Conservation (phyloP, 352 stramenopile genomes). For the Globisporangium iwayamae region DNA sequence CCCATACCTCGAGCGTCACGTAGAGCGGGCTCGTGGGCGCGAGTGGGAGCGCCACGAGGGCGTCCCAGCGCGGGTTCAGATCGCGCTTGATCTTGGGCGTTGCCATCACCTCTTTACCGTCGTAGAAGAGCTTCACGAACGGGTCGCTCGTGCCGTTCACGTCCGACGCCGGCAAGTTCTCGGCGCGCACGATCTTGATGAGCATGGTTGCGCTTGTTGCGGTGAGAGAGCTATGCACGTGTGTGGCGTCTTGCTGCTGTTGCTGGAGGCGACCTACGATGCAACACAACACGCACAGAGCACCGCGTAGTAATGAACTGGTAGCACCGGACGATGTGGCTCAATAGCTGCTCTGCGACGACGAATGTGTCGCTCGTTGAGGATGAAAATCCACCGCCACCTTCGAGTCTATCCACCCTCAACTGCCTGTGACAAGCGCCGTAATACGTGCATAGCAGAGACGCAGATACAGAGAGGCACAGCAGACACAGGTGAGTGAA, state of each 20-base stretch:
- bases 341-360: no score
- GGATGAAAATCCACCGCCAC: no score
- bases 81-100: slow-evolving; percentile 72
- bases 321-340: no score
- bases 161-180: slow-evolving; percentile 64
- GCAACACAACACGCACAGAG: no score
- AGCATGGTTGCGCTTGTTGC: slow-evolving; percentile 8
- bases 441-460: no score
- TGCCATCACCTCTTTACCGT: slow-evolving; percentile 62
- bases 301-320: no score
- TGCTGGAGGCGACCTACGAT: background rate
- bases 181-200: slow-evolving; percentile 71
- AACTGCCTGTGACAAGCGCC: no score
- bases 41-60: slow-evolving; percentile 54
- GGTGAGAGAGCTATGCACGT: no score
- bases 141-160: slow-evolving; percentile 65
- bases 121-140: slow-evolving; percentile 73
- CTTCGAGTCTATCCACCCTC: no score
- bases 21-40: slow-evolving; percentile 51
- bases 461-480: no score
- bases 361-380: no score
- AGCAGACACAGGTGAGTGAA: no score
- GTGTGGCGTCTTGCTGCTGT: background rate
- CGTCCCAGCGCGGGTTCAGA: slow-evolving; percentile 75
- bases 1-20: slow-evolving; percentile 68